These are phyloP conservation scores for Alternaria panax DNA, from an alignment of 2,329 filamentous ascomycete genomes.

Conservation along the genomic window DNA sequence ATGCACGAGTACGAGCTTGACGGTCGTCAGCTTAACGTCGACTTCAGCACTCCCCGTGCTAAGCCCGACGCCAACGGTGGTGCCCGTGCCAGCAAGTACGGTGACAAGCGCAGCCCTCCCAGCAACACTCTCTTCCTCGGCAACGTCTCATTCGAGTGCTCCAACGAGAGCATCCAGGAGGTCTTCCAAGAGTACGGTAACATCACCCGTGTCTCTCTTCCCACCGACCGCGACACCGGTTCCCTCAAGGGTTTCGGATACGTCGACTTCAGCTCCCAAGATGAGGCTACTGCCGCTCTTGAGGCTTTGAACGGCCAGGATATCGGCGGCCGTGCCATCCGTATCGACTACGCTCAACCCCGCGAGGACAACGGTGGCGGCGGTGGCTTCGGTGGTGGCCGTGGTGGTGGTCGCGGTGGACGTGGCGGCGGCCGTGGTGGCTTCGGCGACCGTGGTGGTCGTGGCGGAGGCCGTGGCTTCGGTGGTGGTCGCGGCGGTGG, in stretches of 20 bases:
- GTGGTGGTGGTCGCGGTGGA: constrained; percentile 54
- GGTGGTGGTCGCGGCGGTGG: constrained; percentile 59
- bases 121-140: constrained; percentile 90
- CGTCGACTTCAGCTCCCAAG: constrained; percentile 80
- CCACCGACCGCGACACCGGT: constrained; percentile 85
- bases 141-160: constrained; percentile 85
- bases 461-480: constrained; percentile 55
- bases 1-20: constrained; percentile 80
- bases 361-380: constrained; percentile 67
- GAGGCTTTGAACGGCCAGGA: constrained; percentile 74
- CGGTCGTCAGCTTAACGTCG: constrained; percentile 77
- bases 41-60: constrained; percentile 75
- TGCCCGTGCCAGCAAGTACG: constrained; percentile 71
- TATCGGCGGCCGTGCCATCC: constrained; percentile 75
- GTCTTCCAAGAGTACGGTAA: constrained; percentile 75
- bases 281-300: constrained; percentile 81
- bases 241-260: constrained; percentile 93
- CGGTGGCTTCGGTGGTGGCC: constrained; percentile 60
- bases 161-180: constrained; percentile 76
- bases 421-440: constrained; percentile 57
- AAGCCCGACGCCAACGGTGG: constrained; percentile 58
- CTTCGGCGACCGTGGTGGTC: constrained; percentile 60
- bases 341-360: constrained; percentile 81
- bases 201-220: constrained; percentile 82
- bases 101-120: constrained; percentile 79